Conservation (phyloP, 2,329 filamentous ascomycete species). For the Alternaria longipes region DNA sequence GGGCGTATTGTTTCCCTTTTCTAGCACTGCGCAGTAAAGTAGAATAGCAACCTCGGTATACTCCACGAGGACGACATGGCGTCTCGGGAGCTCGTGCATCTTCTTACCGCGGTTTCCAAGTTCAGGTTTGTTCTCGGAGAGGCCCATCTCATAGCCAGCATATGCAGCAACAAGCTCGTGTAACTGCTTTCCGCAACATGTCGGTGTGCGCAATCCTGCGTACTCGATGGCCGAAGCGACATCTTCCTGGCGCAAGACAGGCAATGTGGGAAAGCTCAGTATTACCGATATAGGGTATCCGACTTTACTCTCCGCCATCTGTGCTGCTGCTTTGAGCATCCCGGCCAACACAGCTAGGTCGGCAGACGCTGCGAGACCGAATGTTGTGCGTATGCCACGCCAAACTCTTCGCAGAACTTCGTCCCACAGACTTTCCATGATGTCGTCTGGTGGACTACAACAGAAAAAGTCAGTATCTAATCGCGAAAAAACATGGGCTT, state of each 20-base stretch:
- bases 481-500: no score
- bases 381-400: no score
- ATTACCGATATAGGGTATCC: background rate
- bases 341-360: background rate
- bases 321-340: background rate
- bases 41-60: background rate
- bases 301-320: background rate
- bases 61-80: background rate
- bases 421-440: no score
- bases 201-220: background rate
- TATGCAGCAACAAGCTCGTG: background rate
- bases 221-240: background rate
- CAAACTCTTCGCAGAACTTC: no score
- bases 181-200: background rate
- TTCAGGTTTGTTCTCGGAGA: background rate
- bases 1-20: background rate
- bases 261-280: background rate
- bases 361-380: no score
- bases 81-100: background rate
- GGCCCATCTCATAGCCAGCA: background rate
- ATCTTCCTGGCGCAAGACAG: background rate
- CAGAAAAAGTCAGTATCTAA: no score
- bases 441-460: no score
- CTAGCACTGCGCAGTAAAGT: background rate
- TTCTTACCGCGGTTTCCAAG: background rate